Base-by-base conservation (phyloP, 371 early-diverging fungal species). In the Rhizomucor pusillus region DNA sequence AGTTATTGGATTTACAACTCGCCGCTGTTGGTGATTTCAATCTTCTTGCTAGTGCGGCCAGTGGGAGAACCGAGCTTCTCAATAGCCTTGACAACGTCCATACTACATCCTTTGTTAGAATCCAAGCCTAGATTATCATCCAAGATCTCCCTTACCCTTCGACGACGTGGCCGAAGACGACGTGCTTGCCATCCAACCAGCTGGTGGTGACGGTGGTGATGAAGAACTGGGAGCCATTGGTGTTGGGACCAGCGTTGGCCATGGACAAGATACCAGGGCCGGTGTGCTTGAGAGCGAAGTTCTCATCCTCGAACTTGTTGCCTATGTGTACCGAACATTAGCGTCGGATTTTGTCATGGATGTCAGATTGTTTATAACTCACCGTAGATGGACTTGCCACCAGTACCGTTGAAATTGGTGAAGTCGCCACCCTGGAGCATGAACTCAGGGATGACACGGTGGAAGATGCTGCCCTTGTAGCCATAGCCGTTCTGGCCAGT, bases 351-450 rank as follows among this genome's bases (percentile, higher is more conserved):
- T 57, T 57, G 29, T 77, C 81, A 63, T 91, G 90, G 56, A 86
- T 88, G 35, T 82, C 82, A 18, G 14, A 9, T 41, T 41, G 3
- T 47, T 3, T 13, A 11, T 3, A 46, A 37, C 44, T 14, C 50
- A 59, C 98, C 98, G 65, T 99, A 99, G 73, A 99, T 99, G 73
- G 93, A 91, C 77, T 86, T 85, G 60, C 93, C 90, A 59, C 99
- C 99, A 25, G 99, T 98, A 62, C 99, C 99, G 85, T 99, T 85
- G 72, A 80, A 77, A 62, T 77, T 73, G 74, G 90, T 90, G 77
- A 99, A 88, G 81, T 99, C 99, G 61, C 99, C 99, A 60, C 99
- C 99, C 77, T 99, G 99, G 47, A 98, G 84, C 97, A 99, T 99
- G 83, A 99, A 99, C 19, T 91, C 65, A 60, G 86, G 87, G 61